These are phyloP conservation scores for Hibiscus syriacus DNA, from an alignment of 345 rosid genomes.

Conservation along the genomic window DNA sequence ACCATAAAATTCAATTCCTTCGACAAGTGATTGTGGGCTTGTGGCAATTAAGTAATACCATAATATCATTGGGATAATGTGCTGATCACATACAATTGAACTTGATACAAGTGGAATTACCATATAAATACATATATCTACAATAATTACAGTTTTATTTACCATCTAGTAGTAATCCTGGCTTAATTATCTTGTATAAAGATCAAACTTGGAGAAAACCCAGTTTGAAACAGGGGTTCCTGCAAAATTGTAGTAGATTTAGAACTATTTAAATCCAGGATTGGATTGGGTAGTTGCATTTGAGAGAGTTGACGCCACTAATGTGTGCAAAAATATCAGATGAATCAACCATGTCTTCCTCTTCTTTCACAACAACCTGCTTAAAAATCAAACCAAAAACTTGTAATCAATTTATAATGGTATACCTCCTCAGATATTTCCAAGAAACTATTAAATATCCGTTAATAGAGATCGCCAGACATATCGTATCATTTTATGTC, in stretches of 20 bases:
- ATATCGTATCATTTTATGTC: too few relatives aligned
- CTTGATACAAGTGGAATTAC: neutral
- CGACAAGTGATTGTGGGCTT: neutral
- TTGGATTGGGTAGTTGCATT: slow-evolving; percentile 72
- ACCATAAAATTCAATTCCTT: neutral
- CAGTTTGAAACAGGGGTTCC: slow-evolving; percentile 23
- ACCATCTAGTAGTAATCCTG: slow-evolving; percentile 14
- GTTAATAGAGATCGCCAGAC: too few relatives aligned
- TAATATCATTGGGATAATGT: neutral
- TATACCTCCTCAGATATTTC: too few relatives aligned
- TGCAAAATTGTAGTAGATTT: slow-evolving; percentile 22
- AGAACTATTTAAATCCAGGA: slow-evolving; percentile 66
- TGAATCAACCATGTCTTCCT: slow-evolving; percentile 66
- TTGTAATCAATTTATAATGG: neutral
- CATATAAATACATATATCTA: slow-evolving; percentile 8
- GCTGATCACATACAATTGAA: neutral
- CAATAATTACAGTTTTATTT: slow-evolving; percentile 18
- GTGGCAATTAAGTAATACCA: neutral
- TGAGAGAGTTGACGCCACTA: slow-evolving; percentile 78
- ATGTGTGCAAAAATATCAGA: slow-evolving; percentile 79
- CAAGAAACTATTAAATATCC: too few relatives aligned
- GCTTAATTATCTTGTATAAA: neutral
- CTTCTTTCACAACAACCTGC: slow-evolving; percentile 69
- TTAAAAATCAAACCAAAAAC: neutral
- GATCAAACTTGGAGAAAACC: slow-evolving; percentile 7